These are phyloP conservation scores for Penicillium sp. DNA, from an alignment of 2,329 filamentous ascomycete genomes.

Conservation along the genomic window DNA sequence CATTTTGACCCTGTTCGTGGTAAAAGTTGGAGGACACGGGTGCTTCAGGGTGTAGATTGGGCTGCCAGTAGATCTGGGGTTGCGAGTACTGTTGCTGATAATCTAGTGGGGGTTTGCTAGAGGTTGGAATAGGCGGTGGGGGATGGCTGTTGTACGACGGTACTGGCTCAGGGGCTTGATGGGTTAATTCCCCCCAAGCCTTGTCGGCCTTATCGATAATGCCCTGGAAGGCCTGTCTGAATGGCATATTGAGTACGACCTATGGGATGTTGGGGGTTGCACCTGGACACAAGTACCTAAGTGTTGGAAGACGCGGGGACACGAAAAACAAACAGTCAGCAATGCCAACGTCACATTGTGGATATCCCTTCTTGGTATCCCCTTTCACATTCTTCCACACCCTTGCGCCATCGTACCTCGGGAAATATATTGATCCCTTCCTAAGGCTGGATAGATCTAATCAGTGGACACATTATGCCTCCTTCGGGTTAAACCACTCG, in stretches of 20 bases:
- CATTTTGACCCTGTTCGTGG: slow-evolving; percentile 26
- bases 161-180: slow-evolving; percentile 8
- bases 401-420: background rate
- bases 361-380: slow-evolving; percentile 3
- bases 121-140: slow-evolving; percentile 25
- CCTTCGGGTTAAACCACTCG: background rate
- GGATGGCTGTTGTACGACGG: slow-evolving; percentile 18
- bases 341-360: slow-evolving; percentile 23
- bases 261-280: slow-evolving; percentile 14
- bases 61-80: slow-evolving; percentile 26
- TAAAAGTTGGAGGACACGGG: slow-evolving; percentile 24
- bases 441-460: background rate
- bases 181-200: slow-evolving; percentile 21
- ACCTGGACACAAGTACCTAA: background rate
- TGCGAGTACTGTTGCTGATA: slow-evolving; percentile 22
- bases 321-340: slow-evolving; percentile 8
- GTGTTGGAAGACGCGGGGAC: background rate
- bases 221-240: slow-evolving; percentile 26
- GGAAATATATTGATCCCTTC: background rate
- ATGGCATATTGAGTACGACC: slow-evolving; percentile 23
- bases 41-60: slow-evolving; percentile 23
- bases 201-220: slow-evolving; percentile 26
- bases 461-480: background rate
- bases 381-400: background rate
- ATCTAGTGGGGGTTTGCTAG: slow-evolving; percentile 19